Conservation (phyloP, 495 filamentous ascomycete genomes). For the Cercophora scortea region DNA sequence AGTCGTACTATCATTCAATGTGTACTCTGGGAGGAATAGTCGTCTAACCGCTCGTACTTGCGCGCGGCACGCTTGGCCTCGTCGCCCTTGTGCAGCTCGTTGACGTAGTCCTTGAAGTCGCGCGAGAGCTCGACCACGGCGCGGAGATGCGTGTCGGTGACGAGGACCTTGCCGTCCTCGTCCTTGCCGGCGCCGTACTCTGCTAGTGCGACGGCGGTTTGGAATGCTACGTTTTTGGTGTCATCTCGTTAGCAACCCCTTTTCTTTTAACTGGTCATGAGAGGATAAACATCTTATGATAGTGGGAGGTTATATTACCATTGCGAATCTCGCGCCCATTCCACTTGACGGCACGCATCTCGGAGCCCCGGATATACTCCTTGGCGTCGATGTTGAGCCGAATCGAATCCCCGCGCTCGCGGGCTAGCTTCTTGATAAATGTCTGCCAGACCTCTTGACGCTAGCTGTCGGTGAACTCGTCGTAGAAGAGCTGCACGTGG, state of each 20-base stretch:
- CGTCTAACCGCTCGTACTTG: too few relatives aligned
- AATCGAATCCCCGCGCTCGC: constrained; percentile 6
- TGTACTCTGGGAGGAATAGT: too few relatives aligned
- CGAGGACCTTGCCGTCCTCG: constrained; percentile 1
- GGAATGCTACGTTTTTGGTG: constrained; percentile 16
- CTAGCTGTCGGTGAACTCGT: constrained; percentile 13
- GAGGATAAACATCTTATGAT: too few relatives aligned
- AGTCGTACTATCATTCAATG: too few relatives aligned
- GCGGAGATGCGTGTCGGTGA: constrained; percentile 9
- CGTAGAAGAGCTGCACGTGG: constrained; percentile 41
- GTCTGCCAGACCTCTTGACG: constrained; percentile 11
- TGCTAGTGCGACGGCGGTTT: constrained; percentile 31
- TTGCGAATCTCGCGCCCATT: constrained; percentile 41
- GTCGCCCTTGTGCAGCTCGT: constrained; percentile 3
- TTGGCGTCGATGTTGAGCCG: constrained; percentile 4
- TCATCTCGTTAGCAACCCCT: too few relatives aligned
- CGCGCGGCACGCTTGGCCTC: too few relatives aligned
- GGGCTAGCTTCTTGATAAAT: constrained; percentile 12
- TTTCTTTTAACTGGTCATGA: too few relatives aligned
- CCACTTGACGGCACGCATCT: constrained; percentile 15
- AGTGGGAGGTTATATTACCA: not conserved
- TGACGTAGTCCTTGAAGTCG: constrained; percentile 18
- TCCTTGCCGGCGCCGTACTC: constrained; percentile 10
- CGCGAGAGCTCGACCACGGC: constrained; percentile 6
- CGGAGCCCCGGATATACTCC: constrained; percentile 2